Percentiles rank a stretch among this genome's conserved stretches.
Conservation (phyloP, 306 rosid genomes). For the Castanea crenata region DNA sequence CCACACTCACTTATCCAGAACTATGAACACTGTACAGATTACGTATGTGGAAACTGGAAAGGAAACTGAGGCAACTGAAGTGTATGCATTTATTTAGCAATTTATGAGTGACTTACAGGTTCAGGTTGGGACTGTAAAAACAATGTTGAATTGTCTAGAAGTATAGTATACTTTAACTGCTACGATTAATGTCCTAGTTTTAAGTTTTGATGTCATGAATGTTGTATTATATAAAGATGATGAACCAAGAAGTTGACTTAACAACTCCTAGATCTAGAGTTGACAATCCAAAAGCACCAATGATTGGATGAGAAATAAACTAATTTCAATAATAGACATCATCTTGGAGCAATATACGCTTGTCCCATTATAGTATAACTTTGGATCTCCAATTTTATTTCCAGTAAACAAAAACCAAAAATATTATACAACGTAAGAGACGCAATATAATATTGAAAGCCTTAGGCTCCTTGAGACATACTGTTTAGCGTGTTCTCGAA, state of each 20-base stretch:
- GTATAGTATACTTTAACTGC: background rate
- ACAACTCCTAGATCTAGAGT: constrained; percentile 28
- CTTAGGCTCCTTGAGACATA: background rate
- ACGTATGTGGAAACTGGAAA: background rate
- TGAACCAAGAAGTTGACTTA: constrained; percentile 36
- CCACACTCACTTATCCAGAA: background rate
- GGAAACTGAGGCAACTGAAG: background rate
- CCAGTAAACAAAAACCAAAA: background rate
- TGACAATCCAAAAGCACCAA: constrained; percentile 32
- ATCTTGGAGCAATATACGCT: background rate
- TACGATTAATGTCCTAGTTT: background rate
- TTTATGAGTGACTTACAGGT: background rate
- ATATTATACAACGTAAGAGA: constrained; percentile 1
- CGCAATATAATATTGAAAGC: background rate
- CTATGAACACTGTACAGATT: background rate
- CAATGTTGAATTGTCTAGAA: background rate
- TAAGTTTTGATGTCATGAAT: constrained; percentile 15
- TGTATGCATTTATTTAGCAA: background rate
- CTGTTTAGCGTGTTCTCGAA: background rate
- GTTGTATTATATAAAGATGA: constrained; percentile 18
- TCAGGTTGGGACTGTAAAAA: constrained; percentile 9
- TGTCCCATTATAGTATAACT: background rate
- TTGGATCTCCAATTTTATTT: constrained; percentile 4
- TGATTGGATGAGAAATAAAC: constrained; percentile 15
- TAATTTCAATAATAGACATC: constrained; percentile 2